These are phyloP conservation scores for Cucurbita argyrosperma DNA, from an alignment of 306 rosid species.

Conservation along the genomic window DNA sequence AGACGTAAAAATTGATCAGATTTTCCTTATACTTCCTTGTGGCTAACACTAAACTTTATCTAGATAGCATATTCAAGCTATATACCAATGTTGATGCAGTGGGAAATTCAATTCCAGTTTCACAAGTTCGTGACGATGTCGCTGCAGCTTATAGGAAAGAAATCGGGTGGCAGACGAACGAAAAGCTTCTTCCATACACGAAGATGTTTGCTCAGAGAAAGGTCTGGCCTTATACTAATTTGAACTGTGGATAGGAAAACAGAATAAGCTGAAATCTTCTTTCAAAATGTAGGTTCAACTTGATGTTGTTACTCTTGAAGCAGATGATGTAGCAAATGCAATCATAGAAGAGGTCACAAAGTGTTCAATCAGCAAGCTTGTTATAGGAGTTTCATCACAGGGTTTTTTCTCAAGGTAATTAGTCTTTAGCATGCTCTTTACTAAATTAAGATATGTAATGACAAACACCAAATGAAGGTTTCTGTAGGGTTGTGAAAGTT, in stretches of 20 bases:
- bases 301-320: constrained; percentile 55
- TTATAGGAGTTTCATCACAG: constrained; percentile 68
- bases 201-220: constrained; percentile 54
- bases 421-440: background rate
- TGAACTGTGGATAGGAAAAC: constrained; percentile 5
- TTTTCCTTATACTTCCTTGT: background rate
- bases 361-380: constrained; percentile 38
- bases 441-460: background rate
- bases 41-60: background rate
- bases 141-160: constrained; percentile 54
- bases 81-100: constrained; percentile 31
- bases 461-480: too few relatives aligned
- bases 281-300: constrained; percentile 51
- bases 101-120: constrained; percentile 61
- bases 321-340: constrained; percentile 59
- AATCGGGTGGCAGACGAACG: constrained; percentile 41
- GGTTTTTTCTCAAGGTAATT: constrained; percentile 62
- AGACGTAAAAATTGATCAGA: background rate
- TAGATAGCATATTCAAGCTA: constrained; percentile 5
- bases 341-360: constrained; percentile 58
- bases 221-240: constrained; percentile 32
- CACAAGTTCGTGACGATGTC: constrained; percentile 46
- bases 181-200: constrained; percentile 63
- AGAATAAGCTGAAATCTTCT: background rate
- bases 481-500: too few relatives aligned